A percentile compares a stretch with the other conserved stretches of the same genome.
phyloP scores from a whole-genome alignment of 2,329 filamentous ascomycete genomes.

The Leptodontidium sp. region DNA sequence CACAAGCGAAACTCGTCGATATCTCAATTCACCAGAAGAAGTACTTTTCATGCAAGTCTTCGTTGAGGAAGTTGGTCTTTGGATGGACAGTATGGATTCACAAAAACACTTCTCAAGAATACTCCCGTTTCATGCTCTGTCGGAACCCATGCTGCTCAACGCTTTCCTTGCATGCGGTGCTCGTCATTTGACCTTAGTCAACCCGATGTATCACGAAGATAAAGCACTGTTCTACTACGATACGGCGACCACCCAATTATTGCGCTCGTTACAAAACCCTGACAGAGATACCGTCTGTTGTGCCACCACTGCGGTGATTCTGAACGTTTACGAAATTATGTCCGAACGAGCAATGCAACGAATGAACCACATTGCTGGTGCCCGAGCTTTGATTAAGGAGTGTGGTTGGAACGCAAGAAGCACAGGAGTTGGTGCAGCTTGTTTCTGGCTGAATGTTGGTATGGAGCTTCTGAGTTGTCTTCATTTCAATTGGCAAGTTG shows the following conservation, averaged over 20 bases:
- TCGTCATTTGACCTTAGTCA: slow-evolving; percentile 77
- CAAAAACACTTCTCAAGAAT: slow-evolving; percentile 86
- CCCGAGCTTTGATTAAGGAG: slow-evolving; percentile 85
- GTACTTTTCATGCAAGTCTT: slow-evolving; percentile 92
- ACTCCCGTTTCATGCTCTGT: slow-evolving; percentile 83
- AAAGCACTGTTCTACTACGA: slow-evolving; percentile 87
- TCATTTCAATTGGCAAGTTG: slow-evolving; percentile 84
- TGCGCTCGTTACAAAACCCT: slow-evolving; percentile 81
- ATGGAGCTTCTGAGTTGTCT: slow-evolving; percentile 91
- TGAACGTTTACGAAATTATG: slow-evolving; percentile 96
- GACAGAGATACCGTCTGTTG: slow-evolving; percentile 85
- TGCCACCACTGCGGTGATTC: slow-evolving; percentile 84
- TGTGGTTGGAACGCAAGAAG: slow-evolving; percentile 87
- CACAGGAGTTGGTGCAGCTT: slow-evolving; percentile 81
- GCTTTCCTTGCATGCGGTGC: slow-evolving; percentile 90
- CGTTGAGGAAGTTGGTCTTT: slow-evolving; percentile 86
- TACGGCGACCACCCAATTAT: slow-evolving; percentile 79
- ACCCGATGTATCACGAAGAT: slow-evolving; percentile 75
- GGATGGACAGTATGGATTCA: slow-evolving; percentile 93
- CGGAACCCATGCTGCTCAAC: slow-evolving; percentile 87
- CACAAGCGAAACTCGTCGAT: slow-evolving; percentile 61
- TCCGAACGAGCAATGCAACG: slow-evolving; percentile 78
- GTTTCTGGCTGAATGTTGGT: slow-evolving; percentile 93
- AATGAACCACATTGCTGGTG: slow-evolving; percentile 91
- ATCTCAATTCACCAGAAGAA: slow-evolving; percentile 78